These are phyloP conservation scores for Orbilia brochopaga DNA, from an alignment of 2,329 filamentous ascomycete species.

Conservation along the genomic window DNA sequence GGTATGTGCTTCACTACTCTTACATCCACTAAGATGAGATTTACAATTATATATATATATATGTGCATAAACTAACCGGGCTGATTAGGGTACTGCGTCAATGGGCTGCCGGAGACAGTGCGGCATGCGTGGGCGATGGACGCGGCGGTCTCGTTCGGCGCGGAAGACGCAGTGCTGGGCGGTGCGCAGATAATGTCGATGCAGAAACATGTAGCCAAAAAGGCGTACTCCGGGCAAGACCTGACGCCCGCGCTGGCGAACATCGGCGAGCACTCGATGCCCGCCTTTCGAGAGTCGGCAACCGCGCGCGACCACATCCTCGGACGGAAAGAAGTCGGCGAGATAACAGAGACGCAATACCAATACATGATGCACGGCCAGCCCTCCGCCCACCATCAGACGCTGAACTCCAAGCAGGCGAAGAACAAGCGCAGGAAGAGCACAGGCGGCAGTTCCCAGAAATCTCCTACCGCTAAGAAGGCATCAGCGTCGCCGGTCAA, in stretches of 20 bases:
- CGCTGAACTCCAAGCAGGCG: slow-evolving; percentile 18
- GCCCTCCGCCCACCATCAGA: slow-evolving; percentile 1
- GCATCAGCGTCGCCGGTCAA: background rate
- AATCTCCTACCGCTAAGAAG: background rate
- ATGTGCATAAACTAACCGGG: background rate
- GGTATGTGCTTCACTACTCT: slow-evolving; percentile 23
- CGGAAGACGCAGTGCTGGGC: slow-evolving; percentile 23
- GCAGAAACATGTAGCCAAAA: slow-evolving; percentile 63
- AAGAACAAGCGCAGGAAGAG: slow-evolving; percentile 23
- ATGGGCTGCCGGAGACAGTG: slow-evolving; percentile 69
- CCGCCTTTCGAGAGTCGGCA: slow-evolving; percentile 2
- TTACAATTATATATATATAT: background rate
- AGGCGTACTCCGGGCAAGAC: slow-evolving; percentile 27
- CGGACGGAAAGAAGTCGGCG: slow-evolving; percentile 12
- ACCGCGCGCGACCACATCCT: slow-evolving; percentile 7
- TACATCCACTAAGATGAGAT: background rate
- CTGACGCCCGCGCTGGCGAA: slow-evolving; percentile 7
- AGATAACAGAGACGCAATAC: slow-evolving; percentile 26
- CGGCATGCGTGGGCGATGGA: slow-evolving; percentile 73
- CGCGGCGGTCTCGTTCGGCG: slow-evolving; percentile 56
- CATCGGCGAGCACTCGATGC: slow-evolving; percentile 9
- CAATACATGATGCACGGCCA: slow-evolving; percentile 9
- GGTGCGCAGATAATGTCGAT: slow-evolving; percentile 61
- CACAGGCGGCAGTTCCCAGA: slow-evolving; percentile 12
- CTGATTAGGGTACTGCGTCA: slow-evolving; percentile 62